Conservation (phyloP, 768 basidiomycete species). For the Boletus rubescentipes region DNA sequence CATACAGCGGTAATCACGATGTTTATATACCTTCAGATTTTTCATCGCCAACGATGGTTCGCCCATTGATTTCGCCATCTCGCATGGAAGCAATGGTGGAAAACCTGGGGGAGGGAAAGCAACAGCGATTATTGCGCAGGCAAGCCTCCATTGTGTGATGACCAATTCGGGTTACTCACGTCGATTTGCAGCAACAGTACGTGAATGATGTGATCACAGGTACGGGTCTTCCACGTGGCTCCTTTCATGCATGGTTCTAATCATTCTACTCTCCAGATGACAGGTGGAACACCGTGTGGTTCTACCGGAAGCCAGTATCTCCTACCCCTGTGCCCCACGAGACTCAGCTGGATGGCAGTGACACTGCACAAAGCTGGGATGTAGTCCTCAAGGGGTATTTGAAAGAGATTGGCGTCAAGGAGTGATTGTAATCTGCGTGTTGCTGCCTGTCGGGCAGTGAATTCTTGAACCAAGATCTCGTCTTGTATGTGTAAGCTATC, state of each 20-base stretch:
- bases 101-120: background rate
- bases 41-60: constrained; percentile 7
- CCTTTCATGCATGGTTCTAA: background rate
- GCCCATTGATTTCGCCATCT: constrained; percentile 6
- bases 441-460: too few relatives aligned
- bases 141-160: background rate
- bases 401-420: too few relatives aligned
- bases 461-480: too few relatives aligned
- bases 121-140: background rate
- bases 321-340: background rate
- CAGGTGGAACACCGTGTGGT: constrained; percentile 11
- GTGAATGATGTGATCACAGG: background rate
- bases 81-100: background rate
- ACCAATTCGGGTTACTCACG: background rate
- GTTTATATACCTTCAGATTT: constrained; percentile 4
- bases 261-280: background rate
- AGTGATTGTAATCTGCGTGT: too few relatives aligned
- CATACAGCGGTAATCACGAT: too few relatives aligned
- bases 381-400: background rate
- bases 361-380: background rate
- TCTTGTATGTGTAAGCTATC: too few relatives aligned
- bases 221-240: background rate
- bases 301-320: constrained; percentile 3
- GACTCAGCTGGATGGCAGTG: background rate
- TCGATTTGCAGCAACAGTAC: background rate